phyloP scores from a whole-genome alignment of 176 grass and related monocot species.

The Poa pratensis region DNA sequence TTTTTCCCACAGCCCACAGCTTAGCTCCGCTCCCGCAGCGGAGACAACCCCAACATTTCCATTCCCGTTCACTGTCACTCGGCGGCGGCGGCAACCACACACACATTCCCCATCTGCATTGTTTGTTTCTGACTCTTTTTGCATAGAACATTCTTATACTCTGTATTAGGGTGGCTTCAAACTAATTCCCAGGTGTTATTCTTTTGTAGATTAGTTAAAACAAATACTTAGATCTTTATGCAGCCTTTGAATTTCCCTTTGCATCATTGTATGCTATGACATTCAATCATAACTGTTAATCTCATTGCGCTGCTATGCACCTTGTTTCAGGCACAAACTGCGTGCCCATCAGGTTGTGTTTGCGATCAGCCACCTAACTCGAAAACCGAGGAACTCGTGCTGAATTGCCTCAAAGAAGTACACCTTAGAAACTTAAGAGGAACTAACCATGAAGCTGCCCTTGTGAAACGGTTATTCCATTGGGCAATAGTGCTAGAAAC shows the following conservation, averaged over 20 bases:
- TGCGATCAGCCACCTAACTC: background rate
- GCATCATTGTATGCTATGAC: background rate
- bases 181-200: background rate
- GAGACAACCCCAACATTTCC: too few species aligned
- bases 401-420: conserved; percentile 11
- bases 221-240: background rate
- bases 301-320: background rate
- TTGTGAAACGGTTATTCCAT: background rate
- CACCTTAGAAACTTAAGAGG: background rate
- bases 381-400: background rate
- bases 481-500: conserved; percentile 6
- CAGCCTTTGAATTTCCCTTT: background rate
- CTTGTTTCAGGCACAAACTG: background rate
- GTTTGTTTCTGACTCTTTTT: background rate
- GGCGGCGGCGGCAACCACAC: too few species aligned
- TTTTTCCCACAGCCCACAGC: too few species aligned
- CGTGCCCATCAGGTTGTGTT: background rate
- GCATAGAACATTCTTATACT: background rate
- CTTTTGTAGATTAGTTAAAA: background rate
- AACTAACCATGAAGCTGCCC: background rate
- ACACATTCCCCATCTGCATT: too few species aligned
- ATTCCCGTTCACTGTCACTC: too few species aligned
- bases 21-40: too few species aligned
- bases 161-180: background rate
- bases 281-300: background rate